phyloP scores from a whole-genome alignment of 352 stramenopile genomes.

The Pythium apleroticum region DNA sequence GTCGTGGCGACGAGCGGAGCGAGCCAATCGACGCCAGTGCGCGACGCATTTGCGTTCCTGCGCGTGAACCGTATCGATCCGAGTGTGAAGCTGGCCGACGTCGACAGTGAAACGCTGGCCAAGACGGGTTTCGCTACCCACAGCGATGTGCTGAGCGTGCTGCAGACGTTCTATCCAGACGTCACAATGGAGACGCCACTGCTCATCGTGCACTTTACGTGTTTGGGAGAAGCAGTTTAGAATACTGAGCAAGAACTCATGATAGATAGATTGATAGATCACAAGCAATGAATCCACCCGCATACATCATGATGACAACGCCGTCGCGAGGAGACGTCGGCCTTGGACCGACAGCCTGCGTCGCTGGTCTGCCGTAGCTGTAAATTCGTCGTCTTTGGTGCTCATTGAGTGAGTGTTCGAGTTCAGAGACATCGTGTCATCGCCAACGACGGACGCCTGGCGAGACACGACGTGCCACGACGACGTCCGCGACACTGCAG shows the following conservation, averaged over 20 bases:
- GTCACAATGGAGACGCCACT: conserved; percentile 44
- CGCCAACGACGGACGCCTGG: neutral
- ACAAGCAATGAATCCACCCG: neutral
- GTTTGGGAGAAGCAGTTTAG: conserved; percentile 11
- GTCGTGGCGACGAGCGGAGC: conserved; percentile 40
- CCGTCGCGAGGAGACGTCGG: conserved; percentile 25
- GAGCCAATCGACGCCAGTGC: neutral
- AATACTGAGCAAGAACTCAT: neutral
- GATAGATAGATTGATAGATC: neutral
- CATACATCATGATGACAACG: conserved; percentile 13
- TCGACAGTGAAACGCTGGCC: conserved; percentile 34
- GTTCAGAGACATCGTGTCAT: conserved; percentile 6
- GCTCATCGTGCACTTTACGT: conserved; percentile 57
- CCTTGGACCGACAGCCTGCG: conserved; percentile 29
- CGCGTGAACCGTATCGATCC: conserved; percentile 39
- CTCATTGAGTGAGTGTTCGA: conserved; percentile 9
- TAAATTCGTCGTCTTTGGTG: neutral
- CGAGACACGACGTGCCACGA: conserved; percentile 18
- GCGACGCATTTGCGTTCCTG: conserved; percentile 48
- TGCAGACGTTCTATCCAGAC: conserved; percentile 58
- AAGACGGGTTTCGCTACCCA: conserved; percentile 47
- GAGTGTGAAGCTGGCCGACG: conserved; percentile 27
- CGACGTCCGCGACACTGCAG: conserved; percentile 8
- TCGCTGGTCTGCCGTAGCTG: conserved; percentile 4
- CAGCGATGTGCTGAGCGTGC: conserved; percentile 41